Evolutionary conservation across 139 green algal genomes (phyloP).

Genomic region (Chlamydomonas incerta): DNA sequence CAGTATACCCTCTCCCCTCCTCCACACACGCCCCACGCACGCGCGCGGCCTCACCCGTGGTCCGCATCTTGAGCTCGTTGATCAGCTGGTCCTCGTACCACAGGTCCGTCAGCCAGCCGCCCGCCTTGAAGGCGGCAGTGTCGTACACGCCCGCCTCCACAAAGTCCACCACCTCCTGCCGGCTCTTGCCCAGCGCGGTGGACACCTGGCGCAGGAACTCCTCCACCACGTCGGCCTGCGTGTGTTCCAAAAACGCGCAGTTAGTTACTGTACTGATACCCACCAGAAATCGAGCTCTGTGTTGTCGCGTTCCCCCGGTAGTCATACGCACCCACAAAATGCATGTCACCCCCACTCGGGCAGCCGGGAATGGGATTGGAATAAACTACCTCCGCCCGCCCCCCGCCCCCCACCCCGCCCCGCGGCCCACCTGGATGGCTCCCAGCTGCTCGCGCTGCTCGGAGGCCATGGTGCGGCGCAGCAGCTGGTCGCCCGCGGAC

Average conservation of each 20-base stretch:
- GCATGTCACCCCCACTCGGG: too few relatives aligned
- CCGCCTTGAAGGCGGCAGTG: conserved; percentile 59
- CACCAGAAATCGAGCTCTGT: too few relatives aligned
- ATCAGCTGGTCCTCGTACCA: conserved; percentile 93
- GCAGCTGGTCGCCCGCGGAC: conserved; percentile 92
- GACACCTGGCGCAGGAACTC: conserved; percentile 78
- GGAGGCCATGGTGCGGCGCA: conserved; percentile 87
- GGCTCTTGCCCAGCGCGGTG: conserved; percentile 69
- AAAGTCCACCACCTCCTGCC: conserved; percentile 59
- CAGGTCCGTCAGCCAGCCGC: conserved; percentile 64
- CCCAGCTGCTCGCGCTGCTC: conserved; percentile 87
- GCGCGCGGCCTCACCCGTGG: conserved; percentile 42
- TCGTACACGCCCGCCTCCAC: conserved; percentile 87
- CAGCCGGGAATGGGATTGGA: too few relatives aligned
- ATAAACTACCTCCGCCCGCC: too few relatives aligned
- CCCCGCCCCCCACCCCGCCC: too few relatives aligned
- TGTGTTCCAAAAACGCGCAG: too few relatives aligned
- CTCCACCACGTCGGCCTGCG: conserved; percentile 38
- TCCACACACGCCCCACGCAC: background rate
- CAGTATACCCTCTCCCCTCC: too few relatives aligned
- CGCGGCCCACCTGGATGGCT: conserved; percentile 73
- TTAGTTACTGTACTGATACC: too few relatives aligned
- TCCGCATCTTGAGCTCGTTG: conserved; percentile 80
- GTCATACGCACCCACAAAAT: too few relatives aligned
- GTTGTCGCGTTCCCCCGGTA: too few relatives aligned